phyloP scores from a whole-genome alignment of 164 flowering plant species.

The Dillenia suffruticosa region DNA sequence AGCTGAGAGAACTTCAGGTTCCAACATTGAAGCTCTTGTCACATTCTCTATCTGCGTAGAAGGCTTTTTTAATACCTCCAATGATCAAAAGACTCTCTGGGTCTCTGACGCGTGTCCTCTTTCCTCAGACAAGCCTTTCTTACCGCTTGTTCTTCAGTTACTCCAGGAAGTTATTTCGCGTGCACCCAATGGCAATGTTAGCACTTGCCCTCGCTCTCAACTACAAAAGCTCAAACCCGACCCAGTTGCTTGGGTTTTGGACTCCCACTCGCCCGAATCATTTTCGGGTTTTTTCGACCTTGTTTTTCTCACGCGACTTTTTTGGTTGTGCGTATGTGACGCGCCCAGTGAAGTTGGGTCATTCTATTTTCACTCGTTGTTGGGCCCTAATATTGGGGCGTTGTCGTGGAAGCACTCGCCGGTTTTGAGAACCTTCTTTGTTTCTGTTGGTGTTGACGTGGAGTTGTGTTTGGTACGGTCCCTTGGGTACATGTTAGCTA shows the following conservation, averaged over 20 bases:
- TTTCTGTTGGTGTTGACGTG: constrained; percentile 58
- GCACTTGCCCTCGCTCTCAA: constrained; percentile 46
- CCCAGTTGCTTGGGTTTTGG: constrained; percentile 53
- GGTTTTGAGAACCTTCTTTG: constrained; percentile 46
- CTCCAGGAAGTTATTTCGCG: constrained; percentile 63
- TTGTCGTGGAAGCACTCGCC: constrained; percentile 23
- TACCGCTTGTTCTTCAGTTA: constrained; percentile 74
- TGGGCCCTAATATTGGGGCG: constrained; percentile 45
- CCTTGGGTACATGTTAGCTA: constrained; percentile 67
- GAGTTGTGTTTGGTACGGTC: constrained; percentile 4
- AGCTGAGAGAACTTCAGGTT: constrained; percentile 47
- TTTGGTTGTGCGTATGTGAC: constrained; percentile 71
- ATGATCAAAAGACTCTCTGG: constrained; percentile 46
- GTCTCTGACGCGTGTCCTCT: constrained; percentile 68
- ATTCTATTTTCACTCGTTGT: constrained; percentile 42
- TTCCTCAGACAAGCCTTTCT: constrained; percentile 48
- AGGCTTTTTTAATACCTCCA: constrained; percentile 35
- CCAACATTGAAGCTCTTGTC: constrained; percentile 37
- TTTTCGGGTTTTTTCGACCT: constrained; percentile 64
- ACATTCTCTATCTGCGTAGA: constrained; percentile 43
- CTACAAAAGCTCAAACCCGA: constrained; percentile 49
- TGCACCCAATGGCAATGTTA: constrained; percentile 47
- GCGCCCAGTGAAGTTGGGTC: constrained; percentile 70
- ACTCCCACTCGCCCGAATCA: constrained; percentile 54
- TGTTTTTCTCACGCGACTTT: constrained; percentile 66